A percentile compares a stretch with the other conserved stretches of the same genome.
phyloP scores from a whole-genome alignment of 1,284 basidiomycete species.

The Fomitiporia mediterranea region DNA sequence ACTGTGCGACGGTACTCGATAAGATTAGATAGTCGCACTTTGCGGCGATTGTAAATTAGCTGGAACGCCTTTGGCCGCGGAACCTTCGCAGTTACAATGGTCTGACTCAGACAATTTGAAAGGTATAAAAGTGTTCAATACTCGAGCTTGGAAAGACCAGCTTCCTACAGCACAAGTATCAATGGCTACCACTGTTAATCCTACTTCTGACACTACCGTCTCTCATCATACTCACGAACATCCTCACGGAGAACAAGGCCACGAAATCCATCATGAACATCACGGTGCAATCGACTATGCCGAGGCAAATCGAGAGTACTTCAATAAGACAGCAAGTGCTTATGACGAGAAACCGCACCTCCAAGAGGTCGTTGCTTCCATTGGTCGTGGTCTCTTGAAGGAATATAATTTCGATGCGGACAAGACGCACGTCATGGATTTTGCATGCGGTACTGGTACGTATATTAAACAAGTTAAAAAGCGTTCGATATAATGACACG shows the following conservation, averaged over 20 bases:
- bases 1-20: too few species aligned
- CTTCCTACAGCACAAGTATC: not conserved
- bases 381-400: slow-evolving; percentile 39
- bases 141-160: too few species aligned
- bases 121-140: too few species aligned
- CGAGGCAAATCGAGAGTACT: slow-evolving; percentile 30
- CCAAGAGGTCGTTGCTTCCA: slow-evolving; percentile 29
- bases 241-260: not conserved
- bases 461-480: not conserved
- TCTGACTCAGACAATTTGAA: too few species aligned
- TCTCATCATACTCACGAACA: not conserved
- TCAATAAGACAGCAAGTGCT: slow-evolving; percentile 29
- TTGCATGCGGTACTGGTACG: slow-evolving; percentile 64
- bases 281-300: not conserved
- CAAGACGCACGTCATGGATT: slow-evolving; percentile 58
- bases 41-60: too few species aligned
- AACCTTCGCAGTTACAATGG: too few species aligned
- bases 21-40: too few species aligned
- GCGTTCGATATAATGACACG: not conserved
- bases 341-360: slow-evolving; percentile 29
- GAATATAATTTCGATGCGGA: slow-evolving; percentile 51
- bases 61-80: too few species aligned
- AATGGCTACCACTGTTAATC: not conserved
- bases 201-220: not conserved
- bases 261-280: not conserved